Evolutionary conservation across 352 stramenopile species (phyloP).

Genomic region (Phytopythium cucurbitacearum): DNA sequence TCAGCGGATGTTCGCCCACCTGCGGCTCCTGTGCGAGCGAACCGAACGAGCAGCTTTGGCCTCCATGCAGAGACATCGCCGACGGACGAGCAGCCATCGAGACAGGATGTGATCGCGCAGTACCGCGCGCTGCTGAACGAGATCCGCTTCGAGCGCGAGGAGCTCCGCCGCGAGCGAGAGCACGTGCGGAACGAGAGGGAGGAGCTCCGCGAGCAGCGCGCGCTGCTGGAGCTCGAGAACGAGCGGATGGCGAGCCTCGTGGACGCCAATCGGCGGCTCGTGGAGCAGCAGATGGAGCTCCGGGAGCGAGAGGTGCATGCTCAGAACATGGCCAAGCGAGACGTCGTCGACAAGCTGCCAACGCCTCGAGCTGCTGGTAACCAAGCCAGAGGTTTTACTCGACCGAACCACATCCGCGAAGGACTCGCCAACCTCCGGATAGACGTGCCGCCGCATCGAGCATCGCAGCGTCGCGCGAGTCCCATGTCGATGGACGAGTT

Average conservation of each 20-base stretch:
- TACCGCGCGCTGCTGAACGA: slow-evolving; percentile 61
- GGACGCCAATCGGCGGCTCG: slow-evolving; percentile 51
- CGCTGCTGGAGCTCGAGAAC: slow-evolving; percentile 68
- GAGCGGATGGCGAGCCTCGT: slow-evolving; percentile 65
- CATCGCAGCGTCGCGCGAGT: slow-evolving; percentile 20
- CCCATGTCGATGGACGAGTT: slow-evolving; percentile 75
- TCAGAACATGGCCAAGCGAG: slow-evolving; percentile 11
- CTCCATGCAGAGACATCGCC: slow-evolving; percentile 11
- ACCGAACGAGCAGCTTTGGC: slow-evolving; percentile 7
- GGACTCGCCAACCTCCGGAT: slow-evolving; percentile 19
- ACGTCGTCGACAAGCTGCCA: slow-evolving; percentile 8
- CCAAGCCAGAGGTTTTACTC: slow-evolving; percentile 10
- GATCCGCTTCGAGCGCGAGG: slow-evolving; percentile 70
- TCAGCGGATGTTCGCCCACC: slow-evolving; percentile 16
- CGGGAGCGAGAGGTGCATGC: slow-evolving; percentile 8
- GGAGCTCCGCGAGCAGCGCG: slow-evolving; percentile 62
- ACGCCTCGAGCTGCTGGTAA: slow-evolving; percentile 6
- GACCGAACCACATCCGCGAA: slow-evolving; percentile 21
- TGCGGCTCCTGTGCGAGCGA: slow-evolving; percentile 14
- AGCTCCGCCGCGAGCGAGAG: slow-evolving; percentile 65
- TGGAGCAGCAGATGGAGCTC: slow-evolving; percentile 50
- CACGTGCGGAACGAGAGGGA: slow-evolving; percentile 66
- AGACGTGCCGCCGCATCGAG: slow-evolving; percentile 9
- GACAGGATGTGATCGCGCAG: slow-evolving; percentile 43
- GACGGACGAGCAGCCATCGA: slow-evolving; percentile 12